Conservation (phyloP, 2,329 filamentous ascomycete genomes). For the Colletotrichum lindemuthianum region DNA sequence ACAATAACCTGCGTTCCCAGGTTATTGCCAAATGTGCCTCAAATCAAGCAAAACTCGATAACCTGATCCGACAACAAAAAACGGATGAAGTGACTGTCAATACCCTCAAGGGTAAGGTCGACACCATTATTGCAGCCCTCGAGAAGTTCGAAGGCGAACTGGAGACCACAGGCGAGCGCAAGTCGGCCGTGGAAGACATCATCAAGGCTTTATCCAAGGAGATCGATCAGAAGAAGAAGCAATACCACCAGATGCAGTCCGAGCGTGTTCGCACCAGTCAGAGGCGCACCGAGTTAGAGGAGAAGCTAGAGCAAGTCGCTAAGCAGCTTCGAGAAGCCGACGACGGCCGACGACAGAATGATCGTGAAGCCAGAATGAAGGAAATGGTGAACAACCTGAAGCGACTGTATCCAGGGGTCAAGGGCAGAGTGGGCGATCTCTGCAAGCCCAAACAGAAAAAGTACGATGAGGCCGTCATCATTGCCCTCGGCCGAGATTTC, state of each 20-base stretch:
- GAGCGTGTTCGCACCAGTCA: conserved; percentile 84
- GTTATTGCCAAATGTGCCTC: conserved; percentile 84
- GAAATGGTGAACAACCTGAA: conserved; percentile 89
- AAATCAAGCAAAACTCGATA: conserved; percentile 85
- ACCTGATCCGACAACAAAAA: conserved; percentile 87
- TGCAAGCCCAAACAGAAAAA: conserved; percentile 98
- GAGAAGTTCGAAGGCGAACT: conserved; percentile 80
- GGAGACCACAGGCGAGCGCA: conserved; percentile 74
- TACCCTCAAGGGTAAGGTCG: conserved; percentile 88
- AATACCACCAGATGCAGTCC: conserved; percentile 85
- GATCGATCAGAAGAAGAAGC: conserved; percentile 90
- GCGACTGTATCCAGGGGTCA: conserved; percentile 90
- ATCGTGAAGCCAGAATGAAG: conserved; percentile 80
- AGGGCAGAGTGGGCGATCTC: conserved; percentile 88
- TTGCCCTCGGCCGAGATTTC: conserved; percentile 90
- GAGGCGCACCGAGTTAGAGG: conserved; percentile 87
- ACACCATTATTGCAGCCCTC: conserved; percentile 77
- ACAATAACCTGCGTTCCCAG: conserved; percentile 84
- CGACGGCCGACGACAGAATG: conserved; percentile 84
- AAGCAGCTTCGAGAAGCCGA: conserved; percentile 86
- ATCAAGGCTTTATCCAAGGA: conserved; percentile 77
- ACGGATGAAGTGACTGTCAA: conserved; percentile 92
- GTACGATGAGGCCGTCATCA: conserved; percentile 91
- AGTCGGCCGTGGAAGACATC: conserved; percentile 67
- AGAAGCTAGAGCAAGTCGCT: conserved; percentile 85